Evolutionary conservation across 345 rosid genomes (phyloP), one percentile per base, ranked within the genome.

Genomic region (Ailanthus altissimus): DNA sequence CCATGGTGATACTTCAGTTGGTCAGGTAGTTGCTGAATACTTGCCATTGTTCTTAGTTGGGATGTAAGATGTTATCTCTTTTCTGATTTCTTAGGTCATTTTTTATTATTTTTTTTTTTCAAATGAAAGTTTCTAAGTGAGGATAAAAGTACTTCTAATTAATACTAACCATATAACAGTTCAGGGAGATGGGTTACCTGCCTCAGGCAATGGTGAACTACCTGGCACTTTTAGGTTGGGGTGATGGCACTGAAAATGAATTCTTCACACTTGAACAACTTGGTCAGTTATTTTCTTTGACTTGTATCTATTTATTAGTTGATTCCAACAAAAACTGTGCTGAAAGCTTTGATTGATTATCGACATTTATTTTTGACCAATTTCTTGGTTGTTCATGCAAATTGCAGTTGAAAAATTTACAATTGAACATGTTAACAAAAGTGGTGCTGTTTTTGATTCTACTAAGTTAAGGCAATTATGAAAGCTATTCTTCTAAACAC

Each of bases 181-280:
- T 83, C 89, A 89, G 85, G 85, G 99, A 93, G 81, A 93, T 95
- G 98, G 98, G 99, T 18, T 93, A 89, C 83, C 86, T 95, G 67
- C 94, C 98, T 72, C 94, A 89, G 81, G 98, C 90, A 67, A 95
- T 93, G 98, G 93, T 92, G 77, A 95, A 95, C 84, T 95, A 95
- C 79, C 82, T 95, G 73, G 97, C 98, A 40, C 98, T 92, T 79
- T 81, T 95, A 81, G 98, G 98, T 58, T 95, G 97, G 99, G 99
- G 99, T n/a, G 98, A 95, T 74, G 98, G 98, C 81, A 95, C 98
- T 40, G 98, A 95, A 75, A 90, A 95, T 83, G 99, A 95, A 83
- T 91, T 95, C 87, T 95, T 87, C 86, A 84, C 92, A 21, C 92
- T 95, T 5, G 79, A 90, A 66, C 85, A 95, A 77, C 96, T 95